These are phyloP conservation scores for Gloeopeniophorella convolvens DNA, from an alignment of 768 basidiomycete genomes.

Conservation along the genomic window DNA sequence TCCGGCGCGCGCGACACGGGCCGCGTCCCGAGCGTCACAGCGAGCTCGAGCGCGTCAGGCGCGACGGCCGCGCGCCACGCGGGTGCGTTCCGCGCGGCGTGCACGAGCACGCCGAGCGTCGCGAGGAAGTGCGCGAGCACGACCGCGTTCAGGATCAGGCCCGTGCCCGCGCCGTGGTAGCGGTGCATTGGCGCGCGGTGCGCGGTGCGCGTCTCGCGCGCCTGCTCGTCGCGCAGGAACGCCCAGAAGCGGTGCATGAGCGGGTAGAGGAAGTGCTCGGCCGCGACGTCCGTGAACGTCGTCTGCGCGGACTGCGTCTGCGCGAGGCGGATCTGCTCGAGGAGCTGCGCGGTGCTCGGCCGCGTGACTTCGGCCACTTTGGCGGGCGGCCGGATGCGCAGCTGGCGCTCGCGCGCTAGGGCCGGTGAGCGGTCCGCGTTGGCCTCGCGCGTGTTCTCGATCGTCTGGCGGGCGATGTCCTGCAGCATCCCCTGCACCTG, in stretches of 20 bases:
- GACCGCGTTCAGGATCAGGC: conserved; percentile 73
- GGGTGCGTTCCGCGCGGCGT: conserved; percentile 73
- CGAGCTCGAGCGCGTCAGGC: conserved; percentile 79
- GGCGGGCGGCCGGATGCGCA: conserved; percentile 51
- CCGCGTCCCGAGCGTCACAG: conserved; percentile 67
- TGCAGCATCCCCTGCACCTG: conserved; percentile 56
- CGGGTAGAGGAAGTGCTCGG: conserved; percentile 84
- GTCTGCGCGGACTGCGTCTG: conserved; percentile 18
- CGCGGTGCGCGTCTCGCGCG: conserved; percentile 64
- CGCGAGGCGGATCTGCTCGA: conserved; percentile 11
- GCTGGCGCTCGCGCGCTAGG: conserved; percentile 64
- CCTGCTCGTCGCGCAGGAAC: conserved; percentile 82
- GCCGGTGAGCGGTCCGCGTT: conserved; percentile 51
- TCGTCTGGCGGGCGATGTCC: conserved; percentile 53
- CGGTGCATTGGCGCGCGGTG: conserved; percentile 45
- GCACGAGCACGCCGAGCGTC: conserved; percentile 72
- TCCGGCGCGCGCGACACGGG: conserved; percentile 43
- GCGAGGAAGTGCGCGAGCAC: conserved; percentile 70
- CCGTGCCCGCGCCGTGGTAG: conserved; percentile 72
- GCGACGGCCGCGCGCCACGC: conserved; percentile 79
- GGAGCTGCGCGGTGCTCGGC: conserved; percentile 12
- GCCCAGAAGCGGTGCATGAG: conserved; percentile 92
- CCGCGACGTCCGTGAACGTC: conserved; percentile 66
- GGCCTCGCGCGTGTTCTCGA: conserved; percentile 52
- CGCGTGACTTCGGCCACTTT: conserved; percentile 40